Conservation (phyloP, 257 asterid species). For the Plantago elongata region DNA sequence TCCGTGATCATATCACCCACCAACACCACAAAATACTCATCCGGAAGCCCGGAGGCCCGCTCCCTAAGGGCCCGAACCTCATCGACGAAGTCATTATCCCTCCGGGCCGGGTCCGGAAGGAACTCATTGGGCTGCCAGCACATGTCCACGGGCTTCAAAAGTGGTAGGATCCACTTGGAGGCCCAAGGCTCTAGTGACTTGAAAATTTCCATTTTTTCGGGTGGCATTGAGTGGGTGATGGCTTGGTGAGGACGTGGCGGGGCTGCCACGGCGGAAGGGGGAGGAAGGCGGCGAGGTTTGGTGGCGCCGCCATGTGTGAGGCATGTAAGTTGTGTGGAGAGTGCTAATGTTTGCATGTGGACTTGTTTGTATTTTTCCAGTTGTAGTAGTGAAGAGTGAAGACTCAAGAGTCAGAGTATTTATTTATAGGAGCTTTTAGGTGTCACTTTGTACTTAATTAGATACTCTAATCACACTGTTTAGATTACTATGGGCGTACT, state of each 20-base stretch:
- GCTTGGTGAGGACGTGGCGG: constrained; percentile 1
- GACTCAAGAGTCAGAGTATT: no score
- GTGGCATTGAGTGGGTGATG: constrained; percentile 27
- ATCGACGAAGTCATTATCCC: constrained; percentile 10
- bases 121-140: constrained; percentile 39
- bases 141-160: constrained; percentile 30
- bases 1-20: constrained; percentile 37
- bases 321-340: no score
- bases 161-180: constrained; percentile 14
- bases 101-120: constrained; percentile 28
- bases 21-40: constrained; percentile 32
- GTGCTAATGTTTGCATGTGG: no score
- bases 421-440: no score
- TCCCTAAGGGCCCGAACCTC: constrained; percentile 29
- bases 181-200: constrained; percentile 41
- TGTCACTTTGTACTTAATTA: no score
- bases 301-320: no score
- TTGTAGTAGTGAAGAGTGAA: no score
- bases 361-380: no score
- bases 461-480: no score
- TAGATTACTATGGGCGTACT: no score
- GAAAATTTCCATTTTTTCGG: constrained; percentile 26
- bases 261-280: background rate
- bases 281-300: no score
- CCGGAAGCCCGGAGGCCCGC: constrained; percentile 22